phyloP scores from a whole-genome alignment of 2,329 filamentous ascomycete species.

The Elsinoe fawcettii region DNA sequence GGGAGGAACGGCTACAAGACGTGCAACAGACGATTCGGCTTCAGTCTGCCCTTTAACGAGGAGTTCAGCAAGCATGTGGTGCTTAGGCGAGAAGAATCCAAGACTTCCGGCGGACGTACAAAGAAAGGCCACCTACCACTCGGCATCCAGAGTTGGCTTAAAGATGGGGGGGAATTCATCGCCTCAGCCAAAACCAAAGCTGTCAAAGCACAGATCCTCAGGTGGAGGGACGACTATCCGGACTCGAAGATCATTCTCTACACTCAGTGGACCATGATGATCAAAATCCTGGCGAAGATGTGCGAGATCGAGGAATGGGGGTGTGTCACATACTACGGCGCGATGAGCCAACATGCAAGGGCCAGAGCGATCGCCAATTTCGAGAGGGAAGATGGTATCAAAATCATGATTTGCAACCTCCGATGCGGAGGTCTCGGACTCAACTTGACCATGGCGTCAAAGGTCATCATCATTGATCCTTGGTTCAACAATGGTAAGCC shows the following conservation, averaged over 20 bases:
- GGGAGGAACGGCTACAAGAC: not conserved
- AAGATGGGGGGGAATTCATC: constrained; percentile 31
- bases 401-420: constrained; percentile 49
- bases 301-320: constrained; percentile 45
- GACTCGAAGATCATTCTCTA: constrained; percentile 53
- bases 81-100: constrained; percentile 16
- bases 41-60: not conserved
- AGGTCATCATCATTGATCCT: constrained; percentile 42
- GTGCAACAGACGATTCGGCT: constrained; percentile 22
- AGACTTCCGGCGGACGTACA: constrained; percentile 19
- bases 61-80: not conserved
- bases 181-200: constrained; percentile 41
- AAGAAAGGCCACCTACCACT: constrained; percentile 20
- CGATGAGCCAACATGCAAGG: constrained; percentile 37
- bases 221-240: constrained; percentile 38
- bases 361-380: constrained; percentile 43
- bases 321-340: constrained; percentile 44
- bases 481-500: constrained; percentile 26
- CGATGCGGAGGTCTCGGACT: constrained; percentile 51
- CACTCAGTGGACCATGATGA: constrained; percentile 50
- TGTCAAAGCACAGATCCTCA: constrained; percentile 38
- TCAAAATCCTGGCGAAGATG: constrained; percentile 44
- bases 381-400: constrained; percentile 30
- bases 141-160: constrained; percentile 32
- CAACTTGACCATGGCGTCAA: constrained; percentile 51